Base-by-base conservation (phyloP, 129 eudicot genomes). In the Tagetes erecta region DNA sequence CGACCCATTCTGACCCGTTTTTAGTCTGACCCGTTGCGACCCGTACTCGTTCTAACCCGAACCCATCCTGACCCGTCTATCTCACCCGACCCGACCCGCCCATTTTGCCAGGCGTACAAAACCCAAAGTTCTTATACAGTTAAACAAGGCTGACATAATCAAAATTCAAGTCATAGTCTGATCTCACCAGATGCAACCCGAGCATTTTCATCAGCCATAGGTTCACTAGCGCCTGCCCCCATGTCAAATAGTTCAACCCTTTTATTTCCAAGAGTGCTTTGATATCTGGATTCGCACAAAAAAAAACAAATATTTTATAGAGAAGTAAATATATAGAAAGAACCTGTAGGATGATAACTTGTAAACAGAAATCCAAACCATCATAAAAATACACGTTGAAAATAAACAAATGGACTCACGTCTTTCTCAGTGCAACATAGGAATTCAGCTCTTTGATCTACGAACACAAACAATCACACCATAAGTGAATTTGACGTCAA, bases 391-490 rank as follows among this genome's bases (percentile, higher is more conserved):
- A 59, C 11, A 36, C 8, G 14, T 52, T 53, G 30, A 10, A 30
- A 60, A 36, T 31, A 73, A 76, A 35, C 37, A 60, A 50, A 51
- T 45, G 83, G 45, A 80, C 96, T 86, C 81, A 91, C 97, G 98
- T 94, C 81, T 94, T 94, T 78, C 99, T 95, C 91, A 91, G 82
- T 83, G 96, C 88, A 77, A 95, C 99, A 80, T 85, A 95, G 41
- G 99, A 91, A 73, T 95, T 95, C 76, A 91, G 76, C 87, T 95
- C 97, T 81, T 95, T 94, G 79, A 94, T 94, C 99, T 94, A 89
- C 88, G 87, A 55, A 80, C 83, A 89, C 89, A 88, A 11, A 74
- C 64, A 20, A 14, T 31, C 46, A 42, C 44, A 8, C 41, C 36
- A 13, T 58, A 60, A 67, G 65, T 57, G 31, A 40, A 37, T 41